A percentile compares a stretch with the other conserved stretches of the same genome.
Conservation (phyloP, 495 filamentous ascomycete genomes). For the Hypomontagnella monticulosa region DNA sequence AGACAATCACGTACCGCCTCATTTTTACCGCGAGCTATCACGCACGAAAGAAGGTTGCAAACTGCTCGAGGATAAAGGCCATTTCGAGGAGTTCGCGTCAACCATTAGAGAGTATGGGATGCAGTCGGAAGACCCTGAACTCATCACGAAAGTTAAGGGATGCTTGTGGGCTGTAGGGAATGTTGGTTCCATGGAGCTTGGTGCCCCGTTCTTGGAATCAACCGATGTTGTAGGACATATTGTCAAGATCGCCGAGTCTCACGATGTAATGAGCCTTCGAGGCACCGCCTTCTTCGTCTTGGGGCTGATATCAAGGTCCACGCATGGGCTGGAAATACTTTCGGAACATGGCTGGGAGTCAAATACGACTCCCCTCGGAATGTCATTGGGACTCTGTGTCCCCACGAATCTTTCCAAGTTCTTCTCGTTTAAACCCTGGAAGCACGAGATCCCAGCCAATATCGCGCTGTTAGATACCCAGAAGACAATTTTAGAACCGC, state of each 20-base stretch:
- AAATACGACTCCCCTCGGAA: slow-evolving; percentile 82
- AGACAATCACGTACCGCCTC: slow-evolving; percentile 78
- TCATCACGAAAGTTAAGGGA: slow-evolving; percentile 93
- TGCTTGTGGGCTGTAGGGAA: slow-evolving; percentile 98
- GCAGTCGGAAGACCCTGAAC: slow-evolving; percentile 85
- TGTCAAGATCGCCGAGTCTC: slow-evolving; percentile 83
- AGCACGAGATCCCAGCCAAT: slow-evolving; percentile 54
- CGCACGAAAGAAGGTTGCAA: slow-evolving; percentile 92
- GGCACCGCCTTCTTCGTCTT: slow-evolving; percentile 97
- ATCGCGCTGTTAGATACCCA: slow-evolving; percentile 54
- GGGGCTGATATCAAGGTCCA: slow-evolving; percentile 88
- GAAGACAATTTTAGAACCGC: slow-evolving; percentile 51
- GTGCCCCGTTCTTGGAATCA: slow-evolving; percentile 89
- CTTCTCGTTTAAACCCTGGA: slow-evolving; percentile 67
- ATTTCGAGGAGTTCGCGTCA: slow-evolving; percentile 90
- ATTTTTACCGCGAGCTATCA: slow-evolving; percentile 96
- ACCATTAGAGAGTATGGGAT: slow-evolving; percentile 86
- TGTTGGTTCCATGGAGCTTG: slow-evolving; percentile 97
- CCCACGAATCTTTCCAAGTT: slow-evolving; percentile 80
- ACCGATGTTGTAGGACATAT: slow-evolving; percentile 86
- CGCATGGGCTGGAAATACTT: slow-evolving; percentile 90
- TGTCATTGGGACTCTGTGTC: slow-evolving; percentile 86
- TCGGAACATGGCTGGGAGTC: slow-evolving; percentile 90
- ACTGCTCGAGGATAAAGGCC: slow-evolving; percentile 88
- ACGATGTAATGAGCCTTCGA: slow-evolving; percentile 88